Evolutionary conservation across 768 basidiomycete genomes (phyloP), one percentile per base, ranked within the genome.

Genomic region (Phanerochaete sordida): DNA sequence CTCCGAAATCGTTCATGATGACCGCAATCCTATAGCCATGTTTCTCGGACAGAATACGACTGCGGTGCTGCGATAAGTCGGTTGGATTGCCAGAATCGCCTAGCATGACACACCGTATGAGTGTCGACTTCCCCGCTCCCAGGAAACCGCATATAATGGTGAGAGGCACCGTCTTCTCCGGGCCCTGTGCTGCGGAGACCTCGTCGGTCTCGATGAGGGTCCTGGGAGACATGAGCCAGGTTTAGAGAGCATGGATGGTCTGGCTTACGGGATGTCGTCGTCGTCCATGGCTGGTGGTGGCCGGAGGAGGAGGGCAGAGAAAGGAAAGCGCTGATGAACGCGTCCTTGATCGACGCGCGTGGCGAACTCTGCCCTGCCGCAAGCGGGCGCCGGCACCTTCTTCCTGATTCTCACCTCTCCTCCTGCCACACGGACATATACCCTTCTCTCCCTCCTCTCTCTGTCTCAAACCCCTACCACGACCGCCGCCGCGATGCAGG

Each of bases 1-100:
- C 95, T 9, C 94, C 96, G 70, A 98, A 98, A 73, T 95, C 94
- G 69, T 96, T 97, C 93, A 97, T 95, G 63, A 96, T 97, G 23
- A 99, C 96, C 4, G 96, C 96, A 58, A 99, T 97, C 37, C 91
- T 85, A 69, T 95, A 94, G 2, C 96, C 95, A 81, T 98, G 96
- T 39, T 87, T 81, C 69, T 94, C 93, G 13, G 91, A 96, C 62
- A 98, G 76, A 66, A 98, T 95, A 31, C 95, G 87, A 65, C 88
- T 91, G 31, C 3, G 8, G 30, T n/a, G n/a, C n/a, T n/a, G 16
- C 51, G 33, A 47, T 43, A n/a, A n/a, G n/a, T n/a, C n/a, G n/a
- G n/a, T n/a, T n/a, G n/a, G n/a, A n/a, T n/a, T n/a, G n/a, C n/a
- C n/a, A n/a, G n/a, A n/a, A n/a, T n/a, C n/a, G n/a, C n/a, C 24